Evolutionary conservation across 2,329 filamentous ascomycete genomes (phyloP), one percentile per base, ranked within the genome.

Genomic region (Capronia coronata): DNA sequence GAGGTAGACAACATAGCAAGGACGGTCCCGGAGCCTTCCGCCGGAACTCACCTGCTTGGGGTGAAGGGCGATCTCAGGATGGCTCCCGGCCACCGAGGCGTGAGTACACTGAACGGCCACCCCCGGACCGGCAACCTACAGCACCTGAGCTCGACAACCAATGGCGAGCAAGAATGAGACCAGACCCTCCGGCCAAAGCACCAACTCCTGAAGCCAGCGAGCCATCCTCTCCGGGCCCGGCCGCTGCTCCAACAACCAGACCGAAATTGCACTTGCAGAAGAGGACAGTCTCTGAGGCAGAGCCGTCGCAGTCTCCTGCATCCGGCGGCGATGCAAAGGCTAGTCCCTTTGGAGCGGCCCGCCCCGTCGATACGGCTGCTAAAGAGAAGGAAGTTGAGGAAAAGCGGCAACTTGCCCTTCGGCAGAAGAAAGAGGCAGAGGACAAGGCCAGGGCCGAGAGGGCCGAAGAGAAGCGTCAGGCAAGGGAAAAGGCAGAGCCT

Each of bases 91-190:
- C 87, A 54, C 87, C 88, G 34, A 80, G 86, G 63, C 81, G 85
- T 63, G 86, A 90, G 61, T 87, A 86, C 65, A 75, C 78, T 54
- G 84, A 87, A 55, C 80, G 82, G 54, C 79, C 83, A 10, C 76
- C 77, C 44, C 70, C 71, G 48, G 84, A 87, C 65, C 80, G 87
- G 60, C 76, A 77, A 43, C 86, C 86, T 18, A 97, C 87, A 49
- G 93, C 93, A 34, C 86, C 93, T 43, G 93, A 98, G 53, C 80
- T 87, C 64, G 93, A 97, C 67, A 94, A 83, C 71, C 83, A 94
- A 70, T 98, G 93, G 93, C 85, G 93, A 62, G 76, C 78, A 59
- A 86, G 79, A 69, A 97, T 97, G 90, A 85, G 82, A 59, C 87
- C 91, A n/a, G 90, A 94, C 62, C 70, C 76, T 29, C 67, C 76